Base-by-base conservation (phyloP, 2,329 filamentous ascomycete species). In the Pseudohalonectria lignicola region DNA sequence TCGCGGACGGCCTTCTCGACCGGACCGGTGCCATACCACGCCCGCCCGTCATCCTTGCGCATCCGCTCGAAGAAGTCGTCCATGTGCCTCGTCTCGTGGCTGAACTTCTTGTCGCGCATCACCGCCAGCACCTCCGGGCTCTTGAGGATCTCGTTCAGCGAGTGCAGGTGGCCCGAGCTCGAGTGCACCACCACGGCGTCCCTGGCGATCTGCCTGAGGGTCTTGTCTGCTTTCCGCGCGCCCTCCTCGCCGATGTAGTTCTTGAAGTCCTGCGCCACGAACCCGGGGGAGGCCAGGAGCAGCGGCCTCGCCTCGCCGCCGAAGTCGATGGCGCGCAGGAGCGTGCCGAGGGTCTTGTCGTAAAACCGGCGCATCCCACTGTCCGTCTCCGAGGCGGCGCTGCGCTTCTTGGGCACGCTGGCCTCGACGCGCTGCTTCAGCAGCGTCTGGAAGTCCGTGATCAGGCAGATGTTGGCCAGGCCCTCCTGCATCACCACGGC, bases 401-500 rank as follows among this genome's bases (percentile, higher is more conserved):
- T 67, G 33, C 80, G 67, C 61, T 88, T 84, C 57, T 77, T 72
- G 26, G 81, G 75, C 37, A 86, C 70, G 19, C 69, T 60, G 45
- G 72, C 69, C 57, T 87, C 80, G 23, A 92, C 65, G 20, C 70
- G 63, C 51, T 83, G 77, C 48, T 84, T 80, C 40, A 87, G 60
- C 20, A 90, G 71, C 4, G 84, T 90, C 48, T 86, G 82, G 56
- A 82, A 79, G 52, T 86, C 79, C 3, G 82, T 88, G 39, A 92
- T 82, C 17, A 88, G 69, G 57, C 84, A 90, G 45, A 92, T 83
- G 56, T 88, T 86, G 41, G 86, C 83, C 13, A 84, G 59, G 13
- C 84, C 83, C 51, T 96, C 90, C 50, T 94, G 85, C 82, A 98
- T 90, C 18, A 96, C 84, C 1, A 96, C 81, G 0, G 92, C 90